Evolutionary conservation across 768 basidiomycete genomes (phyloP).

Genomic region (Tulasnella sp.): DNA sequence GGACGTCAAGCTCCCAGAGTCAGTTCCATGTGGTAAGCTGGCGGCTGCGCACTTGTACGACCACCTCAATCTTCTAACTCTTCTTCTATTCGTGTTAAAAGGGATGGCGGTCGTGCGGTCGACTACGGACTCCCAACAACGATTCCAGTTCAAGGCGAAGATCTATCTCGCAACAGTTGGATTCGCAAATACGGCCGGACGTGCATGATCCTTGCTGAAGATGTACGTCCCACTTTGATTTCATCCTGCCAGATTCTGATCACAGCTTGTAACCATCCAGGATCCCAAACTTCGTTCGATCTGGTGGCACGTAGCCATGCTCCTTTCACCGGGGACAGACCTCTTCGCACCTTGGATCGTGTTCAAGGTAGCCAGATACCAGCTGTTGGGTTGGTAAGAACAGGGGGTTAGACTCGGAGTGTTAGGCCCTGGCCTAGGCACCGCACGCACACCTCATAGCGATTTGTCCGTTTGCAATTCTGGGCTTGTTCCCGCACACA

Average conservation of each 20-base stretch:
- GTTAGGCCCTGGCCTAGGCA: too few relatives aligned
- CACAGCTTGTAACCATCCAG: background rate
- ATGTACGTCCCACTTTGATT: background rate
- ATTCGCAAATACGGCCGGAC: slow-evolving; percentile 17
- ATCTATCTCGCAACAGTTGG: background rate
- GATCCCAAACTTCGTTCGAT: slow-evolving; percentile 7
- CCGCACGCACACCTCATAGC: too few relatives aligned
- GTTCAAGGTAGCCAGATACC: background rate
- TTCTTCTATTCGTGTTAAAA: background rate
- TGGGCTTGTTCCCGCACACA: too few relatives aligned
- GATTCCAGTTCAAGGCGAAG: slow-evolving; percentile 19
- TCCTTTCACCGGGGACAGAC: slow-evolving; percentile 21
- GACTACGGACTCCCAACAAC: slow-evolving; percentile 16
- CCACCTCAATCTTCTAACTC: background rate
- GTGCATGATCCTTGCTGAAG: background rate
- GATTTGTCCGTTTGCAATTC: too few relatives aligned
- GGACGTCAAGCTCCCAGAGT: slow-evolving; percentile 4
- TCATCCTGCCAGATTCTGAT: background rate
- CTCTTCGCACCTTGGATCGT: slow-evolving; percentile 29
- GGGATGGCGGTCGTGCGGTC: background rate
- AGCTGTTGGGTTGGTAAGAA: background rate
- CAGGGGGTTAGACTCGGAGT: too few relatives aligned
- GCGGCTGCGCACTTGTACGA: background rate
- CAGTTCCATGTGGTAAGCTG: slow-evolving; percentile 13
- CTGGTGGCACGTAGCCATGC: slow-evolving; percentile 28